These are phyloP conservation scores for Dactylonectria estremocensis DNA, from an alignment of 2,329 filamentous ascomycete species.

Conservation along the genomic window DNA sequence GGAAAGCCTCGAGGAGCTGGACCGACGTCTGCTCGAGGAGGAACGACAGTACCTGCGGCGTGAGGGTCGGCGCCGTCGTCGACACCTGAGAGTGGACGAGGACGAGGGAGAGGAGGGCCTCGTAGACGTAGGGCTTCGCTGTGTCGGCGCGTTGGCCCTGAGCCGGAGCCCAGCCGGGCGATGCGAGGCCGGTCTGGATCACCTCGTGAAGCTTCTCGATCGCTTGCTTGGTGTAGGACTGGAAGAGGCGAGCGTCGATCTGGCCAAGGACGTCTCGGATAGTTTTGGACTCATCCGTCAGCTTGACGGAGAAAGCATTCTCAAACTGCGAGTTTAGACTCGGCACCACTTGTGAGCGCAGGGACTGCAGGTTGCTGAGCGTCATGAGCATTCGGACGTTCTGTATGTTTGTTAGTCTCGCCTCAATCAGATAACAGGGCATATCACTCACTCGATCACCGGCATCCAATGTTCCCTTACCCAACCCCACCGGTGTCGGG, in stretches of 20 bases:
- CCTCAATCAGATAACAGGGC: background rate
- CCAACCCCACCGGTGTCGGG: slow-evolving; percentile 55
- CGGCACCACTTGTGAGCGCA: slow-evolving; percentile 87
- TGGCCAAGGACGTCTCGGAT: slow-evolving; percentile 92
- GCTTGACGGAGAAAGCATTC: slow-evolving; percentile 91
- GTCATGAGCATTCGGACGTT: slow-evolving; percentile 95
- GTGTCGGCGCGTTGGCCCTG: slow-evolving; percentile 74
- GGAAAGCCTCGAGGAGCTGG: slow-evolving; percentile 87
- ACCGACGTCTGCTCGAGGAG: slow-evolving; percentile 86
- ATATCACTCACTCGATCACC: slow-evolving; percentile 67
- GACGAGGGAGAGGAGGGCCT: slow-evolving; percentile 86
- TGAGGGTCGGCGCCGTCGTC: slow-evolving; percentile 83
- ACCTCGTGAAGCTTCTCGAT: slow-evolving; percentile 77
- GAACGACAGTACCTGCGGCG: slow-evolving; percentile 85
- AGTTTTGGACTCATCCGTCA: slow-evolving; percentile 93
- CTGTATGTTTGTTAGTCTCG: slow-evolving; percentile 62
- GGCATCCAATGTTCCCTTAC: slow-evolving; percentile 67
- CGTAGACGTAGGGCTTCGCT: slow-evolving; percentile 91
- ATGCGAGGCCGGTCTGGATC: slow-evolving; percentile 80
- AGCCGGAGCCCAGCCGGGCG: slow-evolving; percentile 79
- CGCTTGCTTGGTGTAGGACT: slow-evolving; percentile 88
- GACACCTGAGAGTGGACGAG: slow-evolving; percentile 93
- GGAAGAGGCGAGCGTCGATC: slow-evolving; percentile 92
- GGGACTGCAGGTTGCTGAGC: slow-evolving; percentile 88
- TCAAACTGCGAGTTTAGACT: slow-evolving; percentile 94